Base-by-base conservation (phyloP, 176 grass and related monocot genomes). In the Phyllostachys edulis region DNA sequence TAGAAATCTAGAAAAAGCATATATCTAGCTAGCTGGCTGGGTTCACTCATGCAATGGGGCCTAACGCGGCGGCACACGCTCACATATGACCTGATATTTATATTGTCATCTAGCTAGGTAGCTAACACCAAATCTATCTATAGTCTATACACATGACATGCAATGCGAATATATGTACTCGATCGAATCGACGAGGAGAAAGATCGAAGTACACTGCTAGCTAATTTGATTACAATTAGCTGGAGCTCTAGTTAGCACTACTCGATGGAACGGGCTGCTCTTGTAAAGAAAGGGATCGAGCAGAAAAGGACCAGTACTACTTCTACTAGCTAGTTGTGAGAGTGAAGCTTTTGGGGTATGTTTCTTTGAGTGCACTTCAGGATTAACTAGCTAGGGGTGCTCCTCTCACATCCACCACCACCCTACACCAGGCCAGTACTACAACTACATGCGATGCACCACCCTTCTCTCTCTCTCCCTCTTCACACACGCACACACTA, bases 351-450 rank as follows among this genome's bases (percentile, higher is more conserved):
- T 71, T 79, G 32, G 40, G 76, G 76, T 11, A 63, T 89, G 78
- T 94, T 89, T 82, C 92, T 94, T 94, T 91, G 92, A 94, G 92
- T 94, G 84, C 89, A 94, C 89, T 91, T 91, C 84, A 94, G 73
- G 84, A 73, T 76, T 83, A 70, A 7, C 21, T 57, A n/a, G 50
- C 16, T 52, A 52, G 6, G 6, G 51, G 52, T 52, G 40, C 47
- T 64, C 41, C 89, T 84, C 86, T 73, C 90, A 85, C 77, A 88
- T 81, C 84, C 66, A 90, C 71, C 81, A 88, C 51, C 80, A 79
- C 64, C 56, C 59, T 67, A 45, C 20, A 46, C 39, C n/a, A 2
- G 0, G 50, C 50, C 50, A 7, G 50, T 54, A 18, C 50, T 20
- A 5, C 15, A 51, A 17, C 49, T 17, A 20, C 50, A 52, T 5